These are phyloP conservation scores for Cladophialophora psammophila DNA, from an alignment of 2,329 filamentous ascomycete genomes.

Conservation along the genomic window DNA sequence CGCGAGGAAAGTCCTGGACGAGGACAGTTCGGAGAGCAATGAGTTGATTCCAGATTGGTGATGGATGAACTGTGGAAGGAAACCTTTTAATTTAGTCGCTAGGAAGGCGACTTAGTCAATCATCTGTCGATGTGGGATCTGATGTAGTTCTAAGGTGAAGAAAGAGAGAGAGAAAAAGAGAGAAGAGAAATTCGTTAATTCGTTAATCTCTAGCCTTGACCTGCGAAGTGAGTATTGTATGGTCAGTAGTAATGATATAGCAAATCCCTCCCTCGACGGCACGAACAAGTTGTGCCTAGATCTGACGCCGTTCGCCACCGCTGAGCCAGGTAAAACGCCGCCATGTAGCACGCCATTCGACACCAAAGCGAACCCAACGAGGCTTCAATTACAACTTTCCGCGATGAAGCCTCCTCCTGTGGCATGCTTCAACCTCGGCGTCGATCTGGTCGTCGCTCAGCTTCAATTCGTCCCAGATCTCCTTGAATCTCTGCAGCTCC, in stretches of 20 bases:
- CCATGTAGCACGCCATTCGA: neutral
- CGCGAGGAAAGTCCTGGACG: constrained; percentile 50
- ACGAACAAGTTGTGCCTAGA: neutral
- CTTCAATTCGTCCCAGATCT: constrained; percentile 18
- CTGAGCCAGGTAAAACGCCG: neutral
- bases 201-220: neutral
- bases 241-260: neutral
- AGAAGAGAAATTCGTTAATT: constrained; percentile 1
- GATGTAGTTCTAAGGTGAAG: neutral
- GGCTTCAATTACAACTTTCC: constrained; percentile 19
- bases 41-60: constrained; percentile 43
- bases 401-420: constrained; percentile 1
- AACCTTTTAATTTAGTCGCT: neutral
- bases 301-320: neutral
- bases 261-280: neutral
- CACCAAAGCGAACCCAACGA: neutral
- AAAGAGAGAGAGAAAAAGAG: no score
- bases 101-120: neutral
- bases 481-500: constrained; percentile 24
- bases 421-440: neutral
- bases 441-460: constrained; percentile 10
- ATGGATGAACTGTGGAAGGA: neutral
- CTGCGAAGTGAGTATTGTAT: neutral
- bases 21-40: constrained; percentile 48
- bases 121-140: neutral